Percentiles rank a stretch among this genome's conserved stretches.
These are phyloP conservation scores for Porpolomopsis calyptriformis DNA, from an alignment of 768 basidiomycete genomes.

Conservation along the genomic window DNA sequence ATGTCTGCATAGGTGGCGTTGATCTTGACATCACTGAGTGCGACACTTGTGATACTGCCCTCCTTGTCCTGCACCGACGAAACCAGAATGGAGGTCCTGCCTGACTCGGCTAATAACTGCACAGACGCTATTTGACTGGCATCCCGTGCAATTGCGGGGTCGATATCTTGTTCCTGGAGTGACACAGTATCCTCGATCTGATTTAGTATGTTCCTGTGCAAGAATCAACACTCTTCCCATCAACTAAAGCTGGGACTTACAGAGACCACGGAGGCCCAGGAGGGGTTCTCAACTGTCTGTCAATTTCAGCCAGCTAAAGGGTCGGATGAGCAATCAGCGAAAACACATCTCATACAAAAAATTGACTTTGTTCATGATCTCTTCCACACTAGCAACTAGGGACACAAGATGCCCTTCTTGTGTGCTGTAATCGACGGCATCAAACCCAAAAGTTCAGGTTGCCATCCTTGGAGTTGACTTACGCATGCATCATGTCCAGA, in stretches of 20 bases:
- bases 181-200: not conserved
- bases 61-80: not conserved
- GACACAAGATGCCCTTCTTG: not conserved
- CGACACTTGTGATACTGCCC: too few relatives aligned
- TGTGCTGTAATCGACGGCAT: not conserved
- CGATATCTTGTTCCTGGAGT: not conserved
- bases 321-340: not conserved
- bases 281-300: not conserved
- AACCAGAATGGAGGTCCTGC: not conserved
- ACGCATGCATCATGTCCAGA: conserved; percentile 1
- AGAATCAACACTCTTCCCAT: not conserved
- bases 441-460: not conserved
- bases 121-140: not conserved
- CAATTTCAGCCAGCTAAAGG: not conserved
- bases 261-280: not conserved
- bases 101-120: not conserved
- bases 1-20: not conserved
- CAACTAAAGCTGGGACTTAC: not conserved
- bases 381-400: not conserved
- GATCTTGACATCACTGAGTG: not conserved
- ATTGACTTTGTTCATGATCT: conserved; percentile 3
- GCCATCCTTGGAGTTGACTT: not conserved
- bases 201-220: not conserved
- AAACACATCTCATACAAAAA: too few relatives aligned
- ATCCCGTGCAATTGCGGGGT: not conserved